These are phyloP conservation scores for Aspergillus brunneoviolaceus DNA, from an alignment of 2,329 filamentous ascomycete species.

Conservation along the genomic window DNA sequence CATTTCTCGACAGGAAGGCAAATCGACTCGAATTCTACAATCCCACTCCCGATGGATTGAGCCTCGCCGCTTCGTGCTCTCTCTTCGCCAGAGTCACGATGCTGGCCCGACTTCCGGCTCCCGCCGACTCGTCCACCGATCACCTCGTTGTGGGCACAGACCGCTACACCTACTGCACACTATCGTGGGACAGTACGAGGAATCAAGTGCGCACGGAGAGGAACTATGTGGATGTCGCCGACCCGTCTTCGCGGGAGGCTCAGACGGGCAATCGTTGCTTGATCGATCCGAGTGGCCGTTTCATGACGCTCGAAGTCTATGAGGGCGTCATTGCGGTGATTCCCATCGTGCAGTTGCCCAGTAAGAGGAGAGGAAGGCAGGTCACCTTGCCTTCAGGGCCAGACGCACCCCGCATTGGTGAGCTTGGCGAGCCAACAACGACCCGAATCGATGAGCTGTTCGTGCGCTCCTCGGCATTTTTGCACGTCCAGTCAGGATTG, in stretches of 20 bases:
- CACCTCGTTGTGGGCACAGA: slow-evolving; percentile 92
- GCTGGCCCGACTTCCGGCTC: slow-evolving; percentile 58
- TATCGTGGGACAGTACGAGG: slow-evolving; percentile 70
- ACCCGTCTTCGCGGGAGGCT: slow-evolving; percentile 66
- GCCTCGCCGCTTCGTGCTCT: slow-evolving; percentile 65
- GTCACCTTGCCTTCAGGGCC: slow-evolving; percentile 25
- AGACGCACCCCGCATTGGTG: slow-evolving; percentile 47
- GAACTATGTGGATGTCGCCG: slow-evolving; percentile 60
- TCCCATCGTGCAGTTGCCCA: slow-evolving; percentile 58
- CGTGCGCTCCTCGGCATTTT: slow-evolving; percentile 65
- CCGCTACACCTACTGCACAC: slow-evolving; percentile 83
- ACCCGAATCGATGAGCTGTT: slow-evolving; percentile 66
- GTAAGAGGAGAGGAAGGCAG: slow-evolving; percentile 42
- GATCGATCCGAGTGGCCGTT: slow-evolving; percentile 74
- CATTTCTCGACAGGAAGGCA: slow-evolving; percentile 61
- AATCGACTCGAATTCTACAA: slow-evolving; percentile 85
- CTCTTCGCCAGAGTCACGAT: slow-evolving; percentile 86
- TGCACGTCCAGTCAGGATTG: slow-evolving; percentile 54
- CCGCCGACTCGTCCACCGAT: slow-evolving; percentile 71
- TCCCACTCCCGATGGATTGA: slow-evolving; percentile 59
- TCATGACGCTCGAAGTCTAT: slow-evolving; percentile 66
- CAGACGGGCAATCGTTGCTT: slow-evolving; percentile 80
- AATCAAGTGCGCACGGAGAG: slow-evolving; percentile 57
- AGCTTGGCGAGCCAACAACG: slow-evolving; percentile 61
- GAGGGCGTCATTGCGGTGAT: slow-evolving; percentile 67